Conservation (phyloP, 192 early-diverging fungal species). For the Coemansia sp. region DNA sequence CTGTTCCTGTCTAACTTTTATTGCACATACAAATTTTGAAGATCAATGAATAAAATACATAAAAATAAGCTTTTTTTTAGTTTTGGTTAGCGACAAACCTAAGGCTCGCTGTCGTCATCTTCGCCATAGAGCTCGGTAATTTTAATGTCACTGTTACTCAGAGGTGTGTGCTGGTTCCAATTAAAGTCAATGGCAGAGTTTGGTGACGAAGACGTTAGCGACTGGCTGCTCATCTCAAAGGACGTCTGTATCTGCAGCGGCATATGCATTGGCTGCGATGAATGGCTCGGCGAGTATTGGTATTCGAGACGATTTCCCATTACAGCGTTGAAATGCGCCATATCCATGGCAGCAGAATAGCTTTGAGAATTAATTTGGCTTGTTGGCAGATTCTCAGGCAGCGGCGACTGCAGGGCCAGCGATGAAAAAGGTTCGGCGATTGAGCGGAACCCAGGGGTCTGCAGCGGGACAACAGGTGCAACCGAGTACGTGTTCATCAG, state of each 20-base stretch:
- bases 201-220: not conserved
- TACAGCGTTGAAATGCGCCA: no score
- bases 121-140: no score
- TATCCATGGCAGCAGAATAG: no score
- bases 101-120: no score
- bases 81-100: no score
- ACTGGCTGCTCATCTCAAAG: no score
- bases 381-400: not conserved
- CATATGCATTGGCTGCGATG: no score
- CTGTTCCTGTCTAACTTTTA: not conserved
- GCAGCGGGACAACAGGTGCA: not conserved
- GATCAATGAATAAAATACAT: not conserved
- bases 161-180: no score
- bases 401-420: slow-evolving; percentile 2
- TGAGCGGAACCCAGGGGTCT: not conserved
- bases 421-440: slow-evolving; percentile 3
- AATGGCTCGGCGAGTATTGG: no score
- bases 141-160: not conserved
- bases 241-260: no score
- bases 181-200: not conserved
- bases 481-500: not conserved
- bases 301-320: no score
- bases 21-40: not conserved
- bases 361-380: no score
- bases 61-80: not conserved